These are phyloP conservation scores for Ulota crispa DNA, from an alignment of 225 moss, liverwort and hornwort species.

Conservation along the genomic window DNA sequence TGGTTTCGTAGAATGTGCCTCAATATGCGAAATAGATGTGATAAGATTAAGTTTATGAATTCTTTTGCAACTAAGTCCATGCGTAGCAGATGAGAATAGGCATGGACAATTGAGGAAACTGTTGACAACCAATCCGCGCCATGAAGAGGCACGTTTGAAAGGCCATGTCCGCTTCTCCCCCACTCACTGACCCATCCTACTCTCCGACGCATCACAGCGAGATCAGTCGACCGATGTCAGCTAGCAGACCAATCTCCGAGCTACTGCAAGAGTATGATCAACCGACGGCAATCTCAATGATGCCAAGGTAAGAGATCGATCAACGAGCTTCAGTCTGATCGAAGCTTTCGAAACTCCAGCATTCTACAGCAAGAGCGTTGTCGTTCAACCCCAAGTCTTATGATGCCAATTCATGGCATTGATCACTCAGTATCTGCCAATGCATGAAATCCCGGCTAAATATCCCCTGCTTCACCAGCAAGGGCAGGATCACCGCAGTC, in stretches of 20 bases:
- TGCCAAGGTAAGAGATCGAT: not conserved
- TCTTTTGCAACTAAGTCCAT: too few species aligned
- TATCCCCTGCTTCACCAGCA: not conserved
- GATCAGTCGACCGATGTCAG: not conserved
- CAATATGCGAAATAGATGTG: too few species aligned
- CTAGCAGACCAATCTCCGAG: not conserved
- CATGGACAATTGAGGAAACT: not conserved
- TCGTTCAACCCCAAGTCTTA: not conserved
- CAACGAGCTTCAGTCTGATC: not conserved
- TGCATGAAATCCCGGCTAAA: too few species aligned
- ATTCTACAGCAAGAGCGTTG: not conserved
- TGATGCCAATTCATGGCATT: not conserved
- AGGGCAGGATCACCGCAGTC: too few species aligned
- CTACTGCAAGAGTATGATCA: not conserved
- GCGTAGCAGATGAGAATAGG: not conserved
- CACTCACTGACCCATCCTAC: not conserved
- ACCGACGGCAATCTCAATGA: not conserved
- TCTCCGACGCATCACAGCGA: not conserved
- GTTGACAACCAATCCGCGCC: not conserved
- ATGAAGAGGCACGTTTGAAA: conserved; percentile 15
- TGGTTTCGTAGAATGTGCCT: too few species aligned
- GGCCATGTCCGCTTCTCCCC: conserved; percentile 6
- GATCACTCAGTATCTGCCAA: too few species aligned
- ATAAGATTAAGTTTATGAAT: too few species aligned
- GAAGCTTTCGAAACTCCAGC: not conserved